These are phyloP conservation scores for Rhizopus delemar DNA, from an alignment of 371 early-diverging fungal species.

Conservation along the genomic window DNA sequence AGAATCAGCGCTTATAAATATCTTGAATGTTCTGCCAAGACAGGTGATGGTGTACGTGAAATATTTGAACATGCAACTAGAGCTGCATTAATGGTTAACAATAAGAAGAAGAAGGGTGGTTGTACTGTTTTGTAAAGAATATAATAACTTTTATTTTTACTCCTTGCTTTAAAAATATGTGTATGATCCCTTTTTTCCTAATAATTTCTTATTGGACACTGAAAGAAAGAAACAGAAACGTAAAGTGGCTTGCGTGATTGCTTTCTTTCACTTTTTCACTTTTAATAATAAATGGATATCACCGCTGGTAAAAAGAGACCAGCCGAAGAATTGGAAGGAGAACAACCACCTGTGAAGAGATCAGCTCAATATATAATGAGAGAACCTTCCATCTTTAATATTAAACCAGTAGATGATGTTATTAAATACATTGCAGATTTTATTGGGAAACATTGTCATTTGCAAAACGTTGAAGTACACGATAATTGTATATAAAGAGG, in stretches of 20 bases:
- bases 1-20: slow-evolving; percentile 76
- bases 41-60: slow-evolving; percentile 73
- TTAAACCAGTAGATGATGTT: slow-evolving; percentile 60
- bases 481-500: not conserved
- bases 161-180: too few species aligned
- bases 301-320: slow-evolving; percentile 4
- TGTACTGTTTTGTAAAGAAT: slow-evolving; percentile 22
- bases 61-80: slow-evolving; percentile 73
- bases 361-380: not conserved
- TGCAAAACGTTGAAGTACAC: slow-evolving; percentile 62
- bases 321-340: slow-evolving; percentile 6
- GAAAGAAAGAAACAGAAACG: too few species aligned
- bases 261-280: not conserved
- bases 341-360: slow-evolving; percentile 5
- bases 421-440: slow-evolving; percentile 64
- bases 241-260: not conserved
- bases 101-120: slow-evolving; percentile 14
- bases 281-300: not conserved
- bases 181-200: too few species aligned
- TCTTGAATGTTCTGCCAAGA: slow-evolving; percentile 76
- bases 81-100: slow-evolving; percentile 56
- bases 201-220: too few species aligned
- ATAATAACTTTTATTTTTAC: too few species aligned
- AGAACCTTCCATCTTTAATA: slow-evolving; percentile 44
- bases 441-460: slow-evolving; percentile 53